A percentile compares a stretch with the other conserved stretches of the same genome.
Evolutionary conservation across 805 yeast genomes (phyloP).

Genomic region (Naumovozyma dairenensis): DNA sequence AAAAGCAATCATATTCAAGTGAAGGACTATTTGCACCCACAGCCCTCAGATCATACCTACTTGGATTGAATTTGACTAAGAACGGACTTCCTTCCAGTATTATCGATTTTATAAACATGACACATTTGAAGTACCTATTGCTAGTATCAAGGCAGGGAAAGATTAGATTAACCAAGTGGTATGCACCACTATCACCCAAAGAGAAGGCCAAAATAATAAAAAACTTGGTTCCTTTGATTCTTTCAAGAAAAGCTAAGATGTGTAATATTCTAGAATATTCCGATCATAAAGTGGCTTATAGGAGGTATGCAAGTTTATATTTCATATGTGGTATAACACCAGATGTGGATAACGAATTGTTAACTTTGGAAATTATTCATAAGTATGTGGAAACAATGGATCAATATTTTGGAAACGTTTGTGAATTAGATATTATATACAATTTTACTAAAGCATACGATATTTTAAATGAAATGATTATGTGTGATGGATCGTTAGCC

Average conservation of each 20-base stretch:
- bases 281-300: slow-evolving; percentile 67
- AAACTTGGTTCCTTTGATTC: slow-evolving; percentile 77
- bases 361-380: slow-evolving; percentile 79
- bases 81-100: too few relatives aligned
- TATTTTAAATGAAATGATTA: slow-evolving; percentile 77
- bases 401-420: slow-evolving; percentile 86
- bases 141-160: slow-evolving; percentile 91
- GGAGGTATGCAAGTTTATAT: slow-evolving; percentile 87
- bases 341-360: slow-evolving; percentile 61
- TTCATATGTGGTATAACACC: slow-evolving; percentile 67
- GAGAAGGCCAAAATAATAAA: slow-evolving; percentile 76
- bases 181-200: slow-evolving; percentile 67
- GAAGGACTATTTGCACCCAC: too few relatives aligned
- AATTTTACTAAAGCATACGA: slow-evolving; percentile 91
- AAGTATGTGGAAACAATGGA: slow-evolving; percentile 96
- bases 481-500: slow-evolving; percentile 73
- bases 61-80: too few relatives aligned
- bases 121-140: slow-evolving; percentile 58
- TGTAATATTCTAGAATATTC: slow-evolving; percentile 86
- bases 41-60: too few relatives aligned
- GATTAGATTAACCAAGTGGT: slow-evolving; percentile 91
- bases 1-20: too few relatives aligned
- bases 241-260: slow-evolving; percentile 85
- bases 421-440: slow-evolving; percentile 93
- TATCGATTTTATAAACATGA: too few relatives aligned